Conservation (phyloP, 306 rosid species). For the Vigna reflexopilosa region DNA sequence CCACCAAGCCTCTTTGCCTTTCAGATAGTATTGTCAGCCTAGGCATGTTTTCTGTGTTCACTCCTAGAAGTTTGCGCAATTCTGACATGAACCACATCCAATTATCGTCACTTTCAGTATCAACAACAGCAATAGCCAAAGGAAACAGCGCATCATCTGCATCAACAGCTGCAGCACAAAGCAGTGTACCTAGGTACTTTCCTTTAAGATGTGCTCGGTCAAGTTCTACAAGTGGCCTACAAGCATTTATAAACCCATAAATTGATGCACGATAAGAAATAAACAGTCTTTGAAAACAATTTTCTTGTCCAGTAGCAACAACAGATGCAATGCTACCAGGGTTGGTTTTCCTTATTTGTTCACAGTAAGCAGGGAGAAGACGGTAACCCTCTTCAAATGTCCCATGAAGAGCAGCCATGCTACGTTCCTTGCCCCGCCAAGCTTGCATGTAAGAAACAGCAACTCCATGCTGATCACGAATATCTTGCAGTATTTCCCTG, state of each 20-base stretch:
- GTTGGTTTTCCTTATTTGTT: constrained; percentile 86
- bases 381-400: constrained; percentile 96
- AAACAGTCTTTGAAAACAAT: constrained; percentile 87
- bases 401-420: constrained; percentile 99
- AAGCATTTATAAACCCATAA: constrained; percentile 93
- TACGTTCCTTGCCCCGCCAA: constrained; percentile 99
- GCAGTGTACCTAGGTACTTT: constrained; percentile 81
- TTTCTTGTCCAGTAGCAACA: constrained; percentile 92
- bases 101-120: constrained; percentile 87
- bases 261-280: constrained; percentile 90
- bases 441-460: constrained; percentile 99
- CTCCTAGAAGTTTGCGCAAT: constrained; percentile 92
- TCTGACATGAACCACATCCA: constrained; percentile 99
- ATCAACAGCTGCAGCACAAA: constrained; percentile 94
- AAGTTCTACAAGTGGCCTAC: constrained; percentile 96
- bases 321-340: constrained; percentile 97
- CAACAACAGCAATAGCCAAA: constrained; percentile 90
- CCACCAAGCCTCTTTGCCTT: constrained; percentile 82
- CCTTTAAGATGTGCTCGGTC: constrained; percentile 95
- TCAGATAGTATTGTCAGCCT: constrained; percentile 92
- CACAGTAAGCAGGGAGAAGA: constrained; percentile 92
- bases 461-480: constrained; percentile 97
- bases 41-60: constrained; percentile 96
- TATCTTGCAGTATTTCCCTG: constrained; percentile 93
- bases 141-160: constrained; percentile 94